These are phyloP conservation scores for Leccinum pachyderme DNA, from an alignment of 1,284 basidiomycete genomes.

Conservation along the genomic window DNA sequence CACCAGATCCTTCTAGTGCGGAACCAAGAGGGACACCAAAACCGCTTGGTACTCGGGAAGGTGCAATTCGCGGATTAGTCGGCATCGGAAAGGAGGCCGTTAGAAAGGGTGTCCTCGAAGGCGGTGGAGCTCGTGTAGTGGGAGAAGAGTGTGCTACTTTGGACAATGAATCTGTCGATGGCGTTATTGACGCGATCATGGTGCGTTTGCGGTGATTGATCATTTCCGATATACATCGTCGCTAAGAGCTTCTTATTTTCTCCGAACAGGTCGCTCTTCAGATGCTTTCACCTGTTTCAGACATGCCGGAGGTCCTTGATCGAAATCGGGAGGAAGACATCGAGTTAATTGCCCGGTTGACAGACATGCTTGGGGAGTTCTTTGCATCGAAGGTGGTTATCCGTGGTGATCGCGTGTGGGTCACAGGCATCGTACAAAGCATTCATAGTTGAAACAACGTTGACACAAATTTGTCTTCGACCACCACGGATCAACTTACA, in stretches of 20 bases:
- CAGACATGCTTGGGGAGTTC: slow-evolving; percentile 55
- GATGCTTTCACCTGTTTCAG: slow-evolving; percentile 53
- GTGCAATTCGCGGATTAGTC: slow-evolving; percentile 81
- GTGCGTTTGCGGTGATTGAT: slow-evolving; percentile 36
- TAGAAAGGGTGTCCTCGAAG: slow-evolving; percentile 72
- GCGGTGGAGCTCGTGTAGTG: slow-evolving; percentile 70
- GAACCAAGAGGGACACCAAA: slow-evolving; percentile 52
- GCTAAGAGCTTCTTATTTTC: not conserved
- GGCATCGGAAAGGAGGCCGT: slow-evolving; percentile 85
- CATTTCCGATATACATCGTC: not conserved
- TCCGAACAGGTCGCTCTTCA: slow-evolving; percentile 53
- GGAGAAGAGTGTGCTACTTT: slow-evolving; percentile 55
- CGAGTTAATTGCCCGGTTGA: slow-evolving; percentile 45
- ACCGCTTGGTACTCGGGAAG: slow-evolving; percentile 76
- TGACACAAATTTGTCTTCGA: not conserved
- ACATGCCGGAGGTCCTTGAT: slow-evolving; percentile 57
- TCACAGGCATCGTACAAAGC: slow-evolving; percentile 49
- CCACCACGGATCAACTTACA: not conserved
- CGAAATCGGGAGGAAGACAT: slow-evolving; percentile 46
- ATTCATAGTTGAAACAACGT: slow-evolving; percentile 16
- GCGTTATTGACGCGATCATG: slow-evolving; percentile 55
- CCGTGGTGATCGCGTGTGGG: slow-evolving; percentile 57
- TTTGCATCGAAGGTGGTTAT: slow-evolving; percentile 53
- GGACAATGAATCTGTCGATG: slow-evolving; percentile 37
- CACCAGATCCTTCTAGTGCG: slow-evolving; percentile 11